Percentiles rank a stretch among this genome's conserved stretches.
phyloP scores from a whole-genome alignment of 257 asterid species.

The Plantago ovata region DNA sequence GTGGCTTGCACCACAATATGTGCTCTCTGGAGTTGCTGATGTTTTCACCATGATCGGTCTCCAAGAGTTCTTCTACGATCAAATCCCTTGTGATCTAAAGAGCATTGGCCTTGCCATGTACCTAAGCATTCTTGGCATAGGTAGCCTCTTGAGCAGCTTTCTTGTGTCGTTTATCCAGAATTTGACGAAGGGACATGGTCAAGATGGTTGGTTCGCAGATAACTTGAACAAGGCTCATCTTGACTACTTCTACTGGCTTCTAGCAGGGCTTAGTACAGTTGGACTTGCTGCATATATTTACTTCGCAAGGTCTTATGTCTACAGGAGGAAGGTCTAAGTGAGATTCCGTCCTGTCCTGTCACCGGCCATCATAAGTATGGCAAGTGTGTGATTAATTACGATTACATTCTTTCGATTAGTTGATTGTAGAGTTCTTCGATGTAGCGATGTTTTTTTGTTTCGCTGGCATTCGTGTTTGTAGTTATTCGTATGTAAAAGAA shows the following conservation, averaged over 20 bases:
- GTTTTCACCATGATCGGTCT: slow-evolving; percentile 42
- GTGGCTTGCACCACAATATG: slow-evolving; percentile 58
- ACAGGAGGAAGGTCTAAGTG: slow-evolving; percentile 8
- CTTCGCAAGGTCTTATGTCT: slow-evolving; percentile 20
- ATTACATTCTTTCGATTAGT: neutral
- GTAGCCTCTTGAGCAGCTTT: slow-evolving; percentile 44
- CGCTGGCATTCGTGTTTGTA: neutral
- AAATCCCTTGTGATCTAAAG: slow-evolving; percentile 37
- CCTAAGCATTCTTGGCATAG: slow-evolving; percentile 41
- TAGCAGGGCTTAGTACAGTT: slow-evolving; percentile 22
- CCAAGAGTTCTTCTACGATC: slow-evolving; percentile 55
- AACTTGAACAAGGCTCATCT: slow-evolving; percentile 36
- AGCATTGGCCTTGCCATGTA: slow-evolving; percentile 37
- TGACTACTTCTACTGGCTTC: slow-evolving; percentile 32
- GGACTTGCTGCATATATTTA: slow-evolving; percentile 18
- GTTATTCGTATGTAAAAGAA: neutral
- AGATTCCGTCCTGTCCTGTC: neutral
- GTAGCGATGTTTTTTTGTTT: slow-evolving; percentile 8
- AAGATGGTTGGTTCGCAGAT: slow-evolving; percentile 31
- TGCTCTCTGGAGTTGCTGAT: slow-evolving; percentile 38
- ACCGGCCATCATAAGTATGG: neutral
- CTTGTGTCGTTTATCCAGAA: slow-evolving; percentile 32
- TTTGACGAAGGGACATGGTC: slow-evolving; percentile 17
- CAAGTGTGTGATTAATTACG: neutral
- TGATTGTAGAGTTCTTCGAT: neutral